Base-by-base conservation (phyloP, 2,329 filamentous ascomycete genomes). In the Trichoderma hamatum region DNA sequence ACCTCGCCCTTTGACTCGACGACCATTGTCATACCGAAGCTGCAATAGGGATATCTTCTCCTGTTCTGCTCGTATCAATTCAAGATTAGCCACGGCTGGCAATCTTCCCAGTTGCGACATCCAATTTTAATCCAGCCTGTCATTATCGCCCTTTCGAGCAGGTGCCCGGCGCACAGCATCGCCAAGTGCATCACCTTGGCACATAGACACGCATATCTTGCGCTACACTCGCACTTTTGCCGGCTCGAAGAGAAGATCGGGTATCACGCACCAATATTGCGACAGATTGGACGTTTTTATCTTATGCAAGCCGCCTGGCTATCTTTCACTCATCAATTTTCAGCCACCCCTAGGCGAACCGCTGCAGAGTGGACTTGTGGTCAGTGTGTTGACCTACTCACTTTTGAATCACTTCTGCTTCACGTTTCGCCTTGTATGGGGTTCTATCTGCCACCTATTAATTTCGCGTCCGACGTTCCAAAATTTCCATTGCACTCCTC, bases 371-470 rank as follows among this genome's bases (percentile, higher is more conserved):
- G 65, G 43, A 56, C 34, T 59, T 14, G 39, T 51, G 63, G 58
- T 51, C 60, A 51, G 24, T 52, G 30, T 52, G 49, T 69, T 39
- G 36, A 43, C 30, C 46, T 24, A 28, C 9, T 71, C 71, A 71
- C 51, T 62, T 70, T 67, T 67, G 67, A 67, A 67, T 73, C 72
- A 73, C 70, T 59, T 71, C 67, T 59, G 55, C 61, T 39, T 72
- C 71, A 73, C 69, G 51, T 65, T 5, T 55, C 69, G 60, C 65
- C 67, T 62, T 69, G 60, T 68, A 49, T 46, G 55, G 43, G 21
- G 24, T 66, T 36, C 71, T 63, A 30, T 67, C 71, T 49, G 66
- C 66, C 56, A 49, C 66, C 34, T 26, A 63, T 54, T 67, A 67
- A 67, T 58, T 67, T 30, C 21, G 32, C 63, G 26, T n/a, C 58